Percentiles rank a stretch among this genome's conserved stretches.
These are phyloP conservation scores for Alternaria atra DNA, from an alignment of 2,329 filamentous ascomycete species.

Conservation along the genomic window DNA sequence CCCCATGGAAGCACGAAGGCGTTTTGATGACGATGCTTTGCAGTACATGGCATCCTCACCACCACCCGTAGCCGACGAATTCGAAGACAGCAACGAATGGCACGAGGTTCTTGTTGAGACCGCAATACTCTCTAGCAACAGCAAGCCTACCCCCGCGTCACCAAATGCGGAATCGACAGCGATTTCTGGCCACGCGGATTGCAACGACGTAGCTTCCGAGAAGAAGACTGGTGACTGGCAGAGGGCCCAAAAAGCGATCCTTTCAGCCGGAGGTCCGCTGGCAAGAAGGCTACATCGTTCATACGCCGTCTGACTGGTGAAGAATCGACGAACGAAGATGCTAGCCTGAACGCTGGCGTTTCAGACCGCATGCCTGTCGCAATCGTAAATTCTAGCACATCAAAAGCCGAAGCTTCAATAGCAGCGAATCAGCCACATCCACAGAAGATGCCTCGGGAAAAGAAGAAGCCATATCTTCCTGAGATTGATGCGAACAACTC, in stretches of 20 bases:
- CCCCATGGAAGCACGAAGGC: slow-evolving; percentile 10
- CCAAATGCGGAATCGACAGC: slow-evolving; percentile 52
- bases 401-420: neutral
- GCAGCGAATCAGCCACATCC: slow-evolving; percentile 4
- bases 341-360: neutral
- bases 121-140: slow-evolving; percentile 53
- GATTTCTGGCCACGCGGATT: slow-evolving; percentile 49
- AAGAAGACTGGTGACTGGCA: slow-evolving; percentile 37
- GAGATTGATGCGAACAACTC: neutral
- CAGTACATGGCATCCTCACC: slow-evolving; percentile 24
- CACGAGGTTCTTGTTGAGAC: slow-evolving; percentile 5
- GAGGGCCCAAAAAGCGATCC: slow-evolving; percentile 41
- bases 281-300: slow-evolving; percentile 32
- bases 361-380: slow-evolving; percentile 4
- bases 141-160: slow-evolving; percentile 53
- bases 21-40: slow-evolving; percentile 3
- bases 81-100: slow-evolving; percentile 11
- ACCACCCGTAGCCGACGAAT: slow-evolving; percentile 15
- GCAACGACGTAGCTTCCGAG: slow-evolving; percentile 41
- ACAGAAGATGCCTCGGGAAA: neutral
- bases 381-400: neutral
- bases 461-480: neutral
- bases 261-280: slow-evolving; percentile 26
- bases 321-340: neutral
- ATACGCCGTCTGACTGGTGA: slow-evolving; percentile 39